These are phyloP conservation scores for Sarocladiaceae sp. DNA, from an alignment of 2,329 filamentous ascomycete genomes.

Conservation along the genomic window DNA sequence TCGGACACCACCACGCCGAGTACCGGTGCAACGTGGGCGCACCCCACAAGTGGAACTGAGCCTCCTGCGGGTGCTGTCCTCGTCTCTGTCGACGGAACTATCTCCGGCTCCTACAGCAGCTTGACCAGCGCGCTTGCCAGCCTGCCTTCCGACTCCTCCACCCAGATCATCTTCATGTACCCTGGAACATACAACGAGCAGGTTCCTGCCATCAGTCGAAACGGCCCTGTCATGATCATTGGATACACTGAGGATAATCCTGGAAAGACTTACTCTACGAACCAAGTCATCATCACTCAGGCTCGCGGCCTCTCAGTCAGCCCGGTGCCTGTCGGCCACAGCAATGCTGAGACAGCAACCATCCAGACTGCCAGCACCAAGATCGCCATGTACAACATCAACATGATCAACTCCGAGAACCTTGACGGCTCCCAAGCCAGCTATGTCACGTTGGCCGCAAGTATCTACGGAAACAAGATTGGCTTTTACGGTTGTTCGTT, in stretches of 20 bases:
- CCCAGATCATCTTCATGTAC: conserved; percentile 61
- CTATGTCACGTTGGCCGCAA: conserved; percentile 2
- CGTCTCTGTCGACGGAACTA: conserved; percentile 28
- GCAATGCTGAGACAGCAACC: conserved; percentile 48
- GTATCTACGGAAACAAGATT: conserved; percentile 6
- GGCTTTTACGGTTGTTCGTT: conserved; percentile 37
- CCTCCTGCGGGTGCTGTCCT: conserved; percentile 36
- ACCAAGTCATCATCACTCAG: conserved; percentile 50
- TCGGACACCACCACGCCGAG: background rate
- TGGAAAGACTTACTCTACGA: conserved; percentile 41
- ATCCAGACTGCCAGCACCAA: conserved; percentile 39
- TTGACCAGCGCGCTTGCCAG: conserved; percentile 24
- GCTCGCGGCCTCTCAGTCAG: background rate
- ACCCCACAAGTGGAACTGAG: conserved; percentile 35
- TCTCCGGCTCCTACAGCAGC: conserved; percentile 21
- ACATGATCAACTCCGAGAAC: conserved; percentile 35
- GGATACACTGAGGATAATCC: conserved; percentile 51
- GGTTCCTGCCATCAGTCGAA: conserved; percentile 42
- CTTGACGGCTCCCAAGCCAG: background rate
- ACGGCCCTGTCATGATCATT: conserved; percentile 50
- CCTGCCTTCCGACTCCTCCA: conserved; percentile 21
- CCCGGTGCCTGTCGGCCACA: conserved; percentile 29
- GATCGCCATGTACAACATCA: conserved; percentile 59
- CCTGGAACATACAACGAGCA: conserved; percentile 60
- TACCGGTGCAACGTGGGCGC: background rate